Evolutionary conservation across 352 stramenopile genomes (phyloP).

Genomic region (Phytophthora pinifolia): DNA sequence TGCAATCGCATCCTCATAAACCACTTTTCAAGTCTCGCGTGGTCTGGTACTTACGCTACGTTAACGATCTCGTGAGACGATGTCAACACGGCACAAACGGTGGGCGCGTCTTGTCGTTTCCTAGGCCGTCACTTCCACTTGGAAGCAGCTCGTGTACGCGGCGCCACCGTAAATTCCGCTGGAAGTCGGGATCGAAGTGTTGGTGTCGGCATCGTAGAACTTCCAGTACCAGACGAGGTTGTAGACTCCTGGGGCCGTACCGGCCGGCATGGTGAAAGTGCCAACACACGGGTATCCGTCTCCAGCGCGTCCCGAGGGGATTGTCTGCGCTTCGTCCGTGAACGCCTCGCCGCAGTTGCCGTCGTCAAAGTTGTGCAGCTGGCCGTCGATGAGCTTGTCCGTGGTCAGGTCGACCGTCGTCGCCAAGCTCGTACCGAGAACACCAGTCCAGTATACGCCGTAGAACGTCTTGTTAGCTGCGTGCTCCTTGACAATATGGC

Average conservation of each 20-base stretch:
- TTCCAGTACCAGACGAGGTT: conserved; percentile 78
- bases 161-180: conserved; percentile 51
- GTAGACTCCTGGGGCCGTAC: conserved; percentile 51
- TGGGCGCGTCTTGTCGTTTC: conserved; percentile 1
- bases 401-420: conserved; percentile 51
- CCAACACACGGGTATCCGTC: conserved; percentile 58
- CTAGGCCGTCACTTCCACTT: conserved; percentile 48
- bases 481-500: conserved; percentile 66
- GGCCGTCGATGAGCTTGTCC: conserved; percentile 60
- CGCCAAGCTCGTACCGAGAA: conserved; percentile 35
- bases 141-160: conserved; percentile 63
- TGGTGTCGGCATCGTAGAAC: conserved; percentile 57
- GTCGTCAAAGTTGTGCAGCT: conserved; percentile 71
- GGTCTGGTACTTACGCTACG: conserved; percentile 3
- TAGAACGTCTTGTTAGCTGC: conserved; percentile 52
- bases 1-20: conserved; percentile 1
- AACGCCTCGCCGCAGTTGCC: conserved; percentile 59
- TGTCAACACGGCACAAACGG: conserved; percentile 5
- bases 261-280: conserved; percentile 42
- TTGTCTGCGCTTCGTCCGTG: conserved; percentile 37
- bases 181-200: conserved; percentile 45
- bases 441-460: conserved; percentile 62
- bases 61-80: conserved; percentile 7
- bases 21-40: not conserved
- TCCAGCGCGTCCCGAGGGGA: conserved; percentile 43